These are phyloP conservation scores for Trichosporon inkin DNA, from an alignment of 1,284 basidiomycete species.

Conservation along the genomic window DNA sequence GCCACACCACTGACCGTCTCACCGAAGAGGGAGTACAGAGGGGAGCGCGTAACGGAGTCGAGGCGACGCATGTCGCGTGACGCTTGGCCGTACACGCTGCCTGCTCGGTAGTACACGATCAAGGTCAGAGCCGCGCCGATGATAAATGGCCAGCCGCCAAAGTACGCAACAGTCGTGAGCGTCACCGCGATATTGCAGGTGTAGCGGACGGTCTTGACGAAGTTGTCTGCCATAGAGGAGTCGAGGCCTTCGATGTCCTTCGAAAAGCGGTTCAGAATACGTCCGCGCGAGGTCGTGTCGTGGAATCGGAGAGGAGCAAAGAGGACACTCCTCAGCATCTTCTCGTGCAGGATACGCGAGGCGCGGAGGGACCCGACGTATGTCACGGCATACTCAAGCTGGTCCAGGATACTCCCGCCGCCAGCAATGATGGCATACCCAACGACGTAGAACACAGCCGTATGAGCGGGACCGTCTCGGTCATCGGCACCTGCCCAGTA, in stretches of 20 bases:
- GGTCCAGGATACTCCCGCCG: conserved; percentile 36
- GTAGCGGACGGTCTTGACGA: conserved; percentile 62
- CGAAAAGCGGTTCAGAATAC: conserved; percentile 81
- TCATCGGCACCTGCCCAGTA: conserved; percentile 37
- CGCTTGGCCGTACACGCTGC: conserved; percentile 75
- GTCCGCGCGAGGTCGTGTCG: conserved; percentile 82
- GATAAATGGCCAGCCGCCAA: conserved; percentile 75
- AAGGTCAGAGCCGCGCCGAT: conserved; percentile 61
- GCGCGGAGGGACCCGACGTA: conserved; percentile 66
- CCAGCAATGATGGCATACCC: conserved; percentile 62
- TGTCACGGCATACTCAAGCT: conserved; percentile 44
- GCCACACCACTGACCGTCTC: conserved; percentile 81
- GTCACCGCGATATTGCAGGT: conserved; percentile 47
- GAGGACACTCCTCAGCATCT: conserved; percentile 74
- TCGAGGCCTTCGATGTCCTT: conserved; percentile 93
- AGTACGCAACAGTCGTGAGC: conserved; percentile 62
- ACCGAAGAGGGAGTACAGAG: conserved; percentile 85
- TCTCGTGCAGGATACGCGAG: conserved; percentile 64
- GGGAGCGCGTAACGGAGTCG: conserved; percentile 83
- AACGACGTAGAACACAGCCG: conserved; percentile 67
- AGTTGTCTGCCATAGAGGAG: conserved; percentile 77
- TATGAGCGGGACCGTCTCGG: conserved; percentile 46
- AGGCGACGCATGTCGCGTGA: conserved; percentile 83
- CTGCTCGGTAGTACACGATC: conserved; percentile 54
- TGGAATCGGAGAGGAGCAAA: conserved; percentile 91